These are phyloP conservation scores for Przewalskia tangutica DNA, from an alignment of 257 asterid genomes.

Conservation along the genomic window DNA sequence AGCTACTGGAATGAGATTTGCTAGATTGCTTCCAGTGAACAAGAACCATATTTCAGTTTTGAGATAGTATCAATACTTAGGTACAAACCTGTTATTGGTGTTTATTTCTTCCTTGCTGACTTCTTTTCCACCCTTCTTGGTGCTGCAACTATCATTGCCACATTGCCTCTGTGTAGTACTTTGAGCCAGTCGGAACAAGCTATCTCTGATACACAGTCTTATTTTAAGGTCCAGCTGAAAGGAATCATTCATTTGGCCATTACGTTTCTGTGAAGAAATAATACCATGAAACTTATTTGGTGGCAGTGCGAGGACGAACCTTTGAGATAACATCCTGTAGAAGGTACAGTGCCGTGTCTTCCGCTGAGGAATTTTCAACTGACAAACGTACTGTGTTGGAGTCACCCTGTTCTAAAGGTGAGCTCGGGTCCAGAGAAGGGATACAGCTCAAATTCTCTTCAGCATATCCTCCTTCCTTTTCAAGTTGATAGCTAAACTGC, in stretches of 20 bases:
- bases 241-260: conserved; percentile 6
- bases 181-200: conserved; percentile 76
- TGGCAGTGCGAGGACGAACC: conserved; percentile 23
- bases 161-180: conserved; percentile 65
- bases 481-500: conserved; percentile 56
- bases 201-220: conserved; percentile 71
- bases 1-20: background rate
- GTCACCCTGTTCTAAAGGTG: conserved; percentile 48
- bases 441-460: conserved; percentile 31
- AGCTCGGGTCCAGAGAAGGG: conserved; percentile 38
- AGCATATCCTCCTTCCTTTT: conserved; percentile 36
- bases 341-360: conserved; percentile 58
- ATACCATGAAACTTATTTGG: conserved; percentile 4
- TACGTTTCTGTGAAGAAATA: background rate
- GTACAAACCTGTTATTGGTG: conserved; percentile 51
- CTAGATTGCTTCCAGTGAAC: background rate
- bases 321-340: conserved; percentile 68
- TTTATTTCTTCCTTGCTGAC: conserved; percentile 32
- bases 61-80: background rate
- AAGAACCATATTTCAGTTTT: background rate
- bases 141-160: conserved; percentile 37
- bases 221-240: conserved; percentile 63
- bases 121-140: conserved; percentile 35
- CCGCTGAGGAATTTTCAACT: conserved; percentile 40
- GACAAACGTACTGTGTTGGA: conserved; percentile 27